Evolutionary conservation across 805 yeast species (phyloP), one percentile per base, ranked within the genome.

Genomic region (Candida taoyuanica): DNA sequence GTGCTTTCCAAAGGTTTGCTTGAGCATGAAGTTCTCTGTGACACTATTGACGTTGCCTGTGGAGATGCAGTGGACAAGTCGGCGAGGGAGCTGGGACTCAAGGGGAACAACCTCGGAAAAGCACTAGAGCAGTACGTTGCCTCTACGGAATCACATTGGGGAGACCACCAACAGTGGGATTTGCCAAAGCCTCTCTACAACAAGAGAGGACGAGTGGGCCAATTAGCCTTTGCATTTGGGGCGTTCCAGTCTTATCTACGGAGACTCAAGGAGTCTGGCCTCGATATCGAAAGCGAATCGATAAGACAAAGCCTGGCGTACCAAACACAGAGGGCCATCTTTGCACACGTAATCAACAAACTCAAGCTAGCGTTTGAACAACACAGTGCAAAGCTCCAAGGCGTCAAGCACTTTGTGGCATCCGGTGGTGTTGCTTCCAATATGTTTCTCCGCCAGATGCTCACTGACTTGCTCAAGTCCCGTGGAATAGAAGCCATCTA

Each of bases 361-460:
- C 65, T 85, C 2, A 67, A 71, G 37, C 63, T 77, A 0, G 71
- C 84, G 0, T 47, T 79, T 8, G 51, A 55, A 14, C 36, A 59
- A 19, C 63, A 70, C n/a, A 58, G 59, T 17, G 65, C 68, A 1
- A 65, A 67, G 40, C 61, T 80, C 20, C 47, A 44, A 3, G 67
- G 59, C 3, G 71, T 76, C 11, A 57, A 62, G 13, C 71, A 74
- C 48, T 72, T 89, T 51, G 85, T 93, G 1, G 78, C 88, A 39
- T 83, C 98, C 0, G 98, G 98, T 8, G 98, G 98, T 5, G 98
- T 93, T 1, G 95, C 91, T 0, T 79, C 96, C 1, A 93, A 89
- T 54, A 34, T 54, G 31, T 59, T 64, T 20, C 61, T 86, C 13
- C 63, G 95, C 37, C 43, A 58, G 7, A 71, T 70, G 62, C 56